Base-by-base conservation (phyloP, 2,329 filamentous ascomycete species). In the Fusarium chuoi region DNA sequence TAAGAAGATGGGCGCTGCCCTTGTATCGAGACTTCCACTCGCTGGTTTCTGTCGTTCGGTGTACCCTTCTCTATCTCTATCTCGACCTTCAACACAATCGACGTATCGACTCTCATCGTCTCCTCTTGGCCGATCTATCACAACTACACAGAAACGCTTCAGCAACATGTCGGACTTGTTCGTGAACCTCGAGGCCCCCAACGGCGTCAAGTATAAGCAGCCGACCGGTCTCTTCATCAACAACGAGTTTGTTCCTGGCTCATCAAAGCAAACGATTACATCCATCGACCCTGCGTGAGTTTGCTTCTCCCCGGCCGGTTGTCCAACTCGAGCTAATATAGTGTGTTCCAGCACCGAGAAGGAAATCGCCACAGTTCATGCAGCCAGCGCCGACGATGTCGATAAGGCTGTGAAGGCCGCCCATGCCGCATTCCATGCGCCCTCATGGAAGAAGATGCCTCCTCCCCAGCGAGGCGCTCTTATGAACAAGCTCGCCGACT, bases 151-250 rank as follows among this genome's bases (percentile, higher is more conserved):
- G 65, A 63, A 51, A 65, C 60, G 42, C 49, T 68, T 70, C 70
- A 78, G 65, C 62, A 75, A 62, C 24, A 78, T 78, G 77, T 67
- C 77, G 41, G 68, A 70, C 48, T 42, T 77, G 41, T 77, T 73
- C 30, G 83, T 90, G 60, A 87, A 94, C 78, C 88, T 96, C 65
- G 93, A 89, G 60, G 93, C 94, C 62, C 94, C 94, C 15, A 96
- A 96, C 82, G 93, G 93, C 78, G 87, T 86, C 82, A 91, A 90
- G 79, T 95, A 94, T 82, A 85, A 83, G 20, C 92, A 94, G 84
- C 93, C 93, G 5, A 87, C 89, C 35, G 94, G 94, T 36, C 87
- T 96, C 14, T 96, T 95, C 82, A 95, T 96, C 85, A 94, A 94
- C 85, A 95, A 95, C 72, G 92, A 94, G 80, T 95, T 93, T 81